Conservation (phyloP, 495 filamentous ascomycete genomes). For the Letharia columbiana region DNA sequence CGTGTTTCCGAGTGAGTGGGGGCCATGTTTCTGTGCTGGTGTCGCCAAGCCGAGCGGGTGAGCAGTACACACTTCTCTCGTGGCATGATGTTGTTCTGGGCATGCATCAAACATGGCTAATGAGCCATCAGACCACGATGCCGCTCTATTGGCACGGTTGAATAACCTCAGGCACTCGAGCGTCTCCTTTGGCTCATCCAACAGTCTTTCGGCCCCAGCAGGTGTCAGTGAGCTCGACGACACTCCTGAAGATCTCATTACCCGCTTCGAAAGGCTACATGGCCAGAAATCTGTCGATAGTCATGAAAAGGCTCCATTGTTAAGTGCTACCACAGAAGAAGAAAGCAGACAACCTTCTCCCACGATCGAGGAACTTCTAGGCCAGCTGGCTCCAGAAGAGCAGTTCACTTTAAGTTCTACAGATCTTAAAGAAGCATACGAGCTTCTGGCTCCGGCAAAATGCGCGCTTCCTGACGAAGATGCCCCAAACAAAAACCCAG, state of each 20-base stretch:
- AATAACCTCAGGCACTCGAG: slow-evolving; percentile 35
- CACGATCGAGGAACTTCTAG: slow-evolving; percentile 33
- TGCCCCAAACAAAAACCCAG: not conserved
- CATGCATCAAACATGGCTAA: slow-evolving; percentile 16
- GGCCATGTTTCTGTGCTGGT: too few relatives aligned
- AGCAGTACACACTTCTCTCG: too few relatives aligned
- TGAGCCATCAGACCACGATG: slow-evolving; percentile 27
- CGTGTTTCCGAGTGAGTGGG: too few relatives aligned
- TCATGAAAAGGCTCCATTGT: not conserved
- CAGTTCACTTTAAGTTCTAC: slow-evolving; percentile 28
- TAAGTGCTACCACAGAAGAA: slow-evolving; percentile 14
- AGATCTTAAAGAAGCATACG: slow-evolving; percentile 27
- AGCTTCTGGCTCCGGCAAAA: slow-evolving; percentile 29
- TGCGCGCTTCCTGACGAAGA: slow-evolving; percentile 6
- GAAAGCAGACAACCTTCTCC: slow-evolving; percentile 24
- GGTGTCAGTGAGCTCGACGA: slow-evolving; percentile 11
- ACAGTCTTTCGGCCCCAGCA: slow-evolving; percentile 7
- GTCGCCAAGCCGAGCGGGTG: too few relatives aligned
- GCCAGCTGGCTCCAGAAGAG: slow-evolving; percentile 32
- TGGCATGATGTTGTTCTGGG: too few relatives aligned
- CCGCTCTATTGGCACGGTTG: slow-evolving; percentile 30
- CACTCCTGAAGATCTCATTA: slow-evolving; percentile 28
- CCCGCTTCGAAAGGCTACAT: slow-evolving; percentile 28
- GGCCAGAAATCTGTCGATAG: slow-evolving; percentile 20
- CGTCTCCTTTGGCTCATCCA: slow-evolving; percentile 19